These are phyloP conservation scores for Eucalyptus albens DNA, from an alignment of 345 rosid genomes.

Conservation along the genomic window DNA sequence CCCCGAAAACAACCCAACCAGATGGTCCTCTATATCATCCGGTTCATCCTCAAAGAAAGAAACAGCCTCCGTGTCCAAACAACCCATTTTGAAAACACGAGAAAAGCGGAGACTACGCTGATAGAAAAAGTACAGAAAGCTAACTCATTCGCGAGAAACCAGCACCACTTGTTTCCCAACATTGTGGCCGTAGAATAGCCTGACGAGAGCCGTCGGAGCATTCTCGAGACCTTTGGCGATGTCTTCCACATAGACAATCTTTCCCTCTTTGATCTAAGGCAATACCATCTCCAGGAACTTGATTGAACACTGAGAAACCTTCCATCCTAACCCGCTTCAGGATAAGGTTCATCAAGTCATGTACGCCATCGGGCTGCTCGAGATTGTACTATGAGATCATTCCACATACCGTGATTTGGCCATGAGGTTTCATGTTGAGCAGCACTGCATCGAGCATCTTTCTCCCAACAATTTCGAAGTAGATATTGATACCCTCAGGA, in stretches of 20 bases:
- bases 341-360: background rate
- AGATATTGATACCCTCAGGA: slow-evolving; percentile 18
- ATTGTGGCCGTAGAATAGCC: slow-evolving; percentile 9
- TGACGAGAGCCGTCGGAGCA: slow-evolving; percentile 4
- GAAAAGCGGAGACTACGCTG: background rate
- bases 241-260: slow-evolving; percentile 14
- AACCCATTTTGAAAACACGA: background rate
- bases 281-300: slow-evolving; percentile 4
- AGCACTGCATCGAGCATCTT: slow-evolving; percentile 21
- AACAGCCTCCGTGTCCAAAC: background rate
- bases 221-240: slow-evolving; percentile 7
- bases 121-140: background rate
- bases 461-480: slow-evolving; percentile 12
- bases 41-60: background rate
- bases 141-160: slow-evolving; percentile 8
- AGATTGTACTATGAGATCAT: slow-evolving; percentile 17
- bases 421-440: slow-evolving; percentile 6
- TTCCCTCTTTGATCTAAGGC: slow-evolving; percentile 8
- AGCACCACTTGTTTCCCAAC: slow-evolving; percentile 18
- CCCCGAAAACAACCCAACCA: background rate
- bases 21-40: background rate
- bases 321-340: background rate
- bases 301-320: background rate
- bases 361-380: background rate
- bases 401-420: slow-evolving; percentile 2